Base-by-base conservation (phyloP, 2,329 filamentous ascomycete species). In the Aspergillus novofumigatus region DNA sequence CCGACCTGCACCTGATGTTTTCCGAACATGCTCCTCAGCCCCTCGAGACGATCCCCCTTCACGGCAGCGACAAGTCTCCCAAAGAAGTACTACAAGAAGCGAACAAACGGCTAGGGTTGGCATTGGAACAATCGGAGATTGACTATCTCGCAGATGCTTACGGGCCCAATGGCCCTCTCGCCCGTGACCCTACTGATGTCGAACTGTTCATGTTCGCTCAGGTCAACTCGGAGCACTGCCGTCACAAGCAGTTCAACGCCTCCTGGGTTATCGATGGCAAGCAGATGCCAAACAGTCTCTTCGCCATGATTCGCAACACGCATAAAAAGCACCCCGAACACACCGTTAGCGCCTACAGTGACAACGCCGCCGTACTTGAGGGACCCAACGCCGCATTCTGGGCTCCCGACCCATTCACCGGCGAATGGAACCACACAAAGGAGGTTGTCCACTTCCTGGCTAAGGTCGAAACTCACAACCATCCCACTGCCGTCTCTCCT, bases 201-300 rank as follows among this genome's bases (percentile, higher is more conserved):
- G 94, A 99, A 77, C 82, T 97, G 23, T 97, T 97, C 81, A 97
- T 97, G 94, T 99, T 97, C 74, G 93, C 93, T 17, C 94, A 99
- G 77, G 93, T 99, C 72, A 97, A 97, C 80, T 97, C 93, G 3
- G 94, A 99, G 81, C 93, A 97, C 76, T 96, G 85, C 70, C 78
- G 85, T 57, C 85, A 88, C 71, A 96, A 97, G 80, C 90, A 95
- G 67, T 99, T 99, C 83, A 99, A 99, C 75, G 92, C 94, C 28
- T 88, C 87, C 58, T 99, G 94, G 91, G 94, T 88, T 17, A 95
- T 99, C 67, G 92, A 99, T 72, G 92, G 92, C 53, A 81, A 89
- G 64, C 78, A 82, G 62, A 94, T 92, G 82, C 82, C 85, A 49
- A 84, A 89, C 71, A 93, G 88, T 63, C 82, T 99, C 7, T 99